These are phyloP conservation scores for Thymus quinquecostatus DNA, from an alignment of 257 asterid genomes.

Conservation along the genomic window DNA sequence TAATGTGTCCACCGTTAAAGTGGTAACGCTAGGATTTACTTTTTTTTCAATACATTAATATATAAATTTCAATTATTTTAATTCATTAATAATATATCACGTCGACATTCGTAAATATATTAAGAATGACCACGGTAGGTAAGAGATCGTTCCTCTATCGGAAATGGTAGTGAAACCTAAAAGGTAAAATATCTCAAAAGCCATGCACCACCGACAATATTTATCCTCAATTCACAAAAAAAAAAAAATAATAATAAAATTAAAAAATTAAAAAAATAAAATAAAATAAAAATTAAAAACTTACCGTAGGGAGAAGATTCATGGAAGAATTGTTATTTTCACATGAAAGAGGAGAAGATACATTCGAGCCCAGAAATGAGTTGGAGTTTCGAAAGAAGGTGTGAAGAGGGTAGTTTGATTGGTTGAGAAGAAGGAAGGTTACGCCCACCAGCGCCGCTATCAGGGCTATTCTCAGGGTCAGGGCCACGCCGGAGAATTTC, in stretches of 20 bases:
- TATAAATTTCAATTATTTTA: too few relatives aligned
- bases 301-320: background rate
- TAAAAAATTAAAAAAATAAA: background rate
- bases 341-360: constrained; percentile 1
- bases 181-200: background rate
- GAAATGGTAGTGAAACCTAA: background rate
- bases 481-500: constrained; percentile 2
- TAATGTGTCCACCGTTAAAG: too few relatives aligned
- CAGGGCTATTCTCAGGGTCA: constrained; percentile 20
- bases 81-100: too few relatives aligned
- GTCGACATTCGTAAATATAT: too few relatives aligned
- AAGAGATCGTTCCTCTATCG: too few relatives aligned
- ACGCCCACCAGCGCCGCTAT: constrained; percentile 30
- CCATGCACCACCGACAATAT: background rate
- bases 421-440: constrained; percentile 31
- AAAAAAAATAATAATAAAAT: background rate
- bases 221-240: background rate
- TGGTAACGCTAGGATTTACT: too few relatives aligned
- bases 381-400: constrained; percentile 22
- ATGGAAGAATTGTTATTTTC: background rate
- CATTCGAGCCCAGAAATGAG: background rate
- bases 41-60: too few relatives aligned
- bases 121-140: too few relatives aligned
- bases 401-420: constrained; percentile 27
- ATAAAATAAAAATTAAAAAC: background rate